Evolutionary conservation across 495 filamentous ascomycete species (phyloP).

Genomic region (Lophiotrema nucula): DNA sequence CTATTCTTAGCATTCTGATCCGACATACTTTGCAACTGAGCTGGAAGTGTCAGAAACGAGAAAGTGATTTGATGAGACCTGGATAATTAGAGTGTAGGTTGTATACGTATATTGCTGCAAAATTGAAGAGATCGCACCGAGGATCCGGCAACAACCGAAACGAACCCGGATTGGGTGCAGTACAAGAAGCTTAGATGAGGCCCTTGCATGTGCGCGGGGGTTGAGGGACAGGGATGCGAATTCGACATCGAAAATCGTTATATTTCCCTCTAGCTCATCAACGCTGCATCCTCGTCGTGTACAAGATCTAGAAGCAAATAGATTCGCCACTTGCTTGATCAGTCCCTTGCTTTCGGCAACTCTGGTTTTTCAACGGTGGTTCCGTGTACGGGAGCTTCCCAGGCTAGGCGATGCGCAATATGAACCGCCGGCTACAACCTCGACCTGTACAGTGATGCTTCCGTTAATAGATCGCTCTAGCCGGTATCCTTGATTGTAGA

Average conservation of each 20-base stretch:
- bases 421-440: slow-evolving; percentile 2
- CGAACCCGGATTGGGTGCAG: slow-evolving; percentile 11
- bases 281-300: neutral
- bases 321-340: neutral
- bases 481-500: too few species aligned
- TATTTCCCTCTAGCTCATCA: slow-evolving; percentile 3
- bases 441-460: too few species aligned
- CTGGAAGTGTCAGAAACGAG: neutral
- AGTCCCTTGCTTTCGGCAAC: neutral
- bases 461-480: too few species aligned
- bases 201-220: slow-evolving; percentile 25
- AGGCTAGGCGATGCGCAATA: slow-evolving; percentile 3
- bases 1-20: slow-evolving; percentile 23
- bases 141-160: slow-evolving; percentile 26
- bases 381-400: neutral
- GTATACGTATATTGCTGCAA: slow-evolving; percentile 28
- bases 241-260: slow-evolving; percentile 15
- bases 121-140: slow-evolving; percentile 32
- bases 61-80: slow-evolving; percentile 17
- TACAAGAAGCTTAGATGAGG: slow-evolving; percentile 20
- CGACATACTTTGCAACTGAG: too few species aligned
- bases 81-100: slow-evolving; percentile 21
- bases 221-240: neutral
- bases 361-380: neutral
- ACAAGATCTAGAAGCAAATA: slow-evolving; percentile 15